These are phyloP conservation scores for Didymella sp. DNA, from an alignment of 2,329 filamentous ascomycete genomes.

Conservation along the genomic window DNA sequence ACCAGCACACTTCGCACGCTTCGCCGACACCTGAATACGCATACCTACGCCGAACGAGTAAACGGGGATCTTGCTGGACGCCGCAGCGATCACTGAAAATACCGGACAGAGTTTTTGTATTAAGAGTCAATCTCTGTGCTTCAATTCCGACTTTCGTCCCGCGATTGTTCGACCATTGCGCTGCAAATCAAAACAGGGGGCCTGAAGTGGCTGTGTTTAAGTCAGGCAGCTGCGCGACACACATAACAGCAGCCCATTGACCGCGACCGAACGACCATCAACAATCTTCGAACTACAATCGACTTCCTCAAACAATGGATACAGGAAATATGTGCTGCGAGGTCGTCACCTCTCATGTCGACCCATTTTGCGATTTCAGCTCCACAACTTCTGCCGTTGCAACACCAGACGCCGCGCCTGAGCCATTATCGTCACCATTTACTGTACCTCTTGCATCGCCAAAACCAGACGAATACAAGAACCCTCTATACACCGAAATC, in stretches of 20 bases:
- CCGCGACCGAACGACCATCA: neutral
- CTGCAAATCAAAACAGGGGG: conserved; percentile 12
- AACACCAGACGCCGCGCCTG: conserved; percentile 9
- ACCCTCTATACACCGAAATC: conserved; percentile 46
- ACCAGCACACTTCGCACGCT: neutral
- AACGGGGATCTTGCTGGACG: conserved; percentile 7
- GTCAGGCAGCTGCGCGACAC: conserved; percentile 1
- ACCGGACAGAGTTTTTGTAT: neutral
- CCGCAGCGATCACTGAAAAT: conserved; percentile 1
- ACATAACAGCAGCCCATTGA: neutral
- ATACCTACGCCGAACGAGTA: neutral
- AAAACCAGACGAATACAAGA: conserved; percentile 27
- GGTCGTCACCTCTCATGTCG: conserved; percentile 7
- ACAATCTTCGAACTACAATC: neutral
- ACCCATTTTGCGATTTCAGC: conserved; percentile 7
- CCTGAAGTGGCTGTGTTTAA: conserved; percentile 19
- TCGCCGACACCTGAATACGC: neutral
- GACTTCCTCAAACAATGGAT: conserved; percentile 1
- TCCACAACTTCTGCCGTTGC: conserved; percentile 6
- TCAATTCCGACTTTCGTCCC: neutral
- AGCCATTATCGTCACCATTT: conserved; percentile 2
- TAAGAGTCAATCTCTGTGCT: neutral
- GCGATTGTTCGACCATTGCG: neutral
- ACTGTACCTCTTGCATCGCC: conserved; percentile 1
- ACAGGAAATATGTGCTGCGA: conserved; percentile 12